phyloP scores from a whole-genome alignment of 768 basidiomycete genomes.

The Mycena albidolilacea region DNA sequence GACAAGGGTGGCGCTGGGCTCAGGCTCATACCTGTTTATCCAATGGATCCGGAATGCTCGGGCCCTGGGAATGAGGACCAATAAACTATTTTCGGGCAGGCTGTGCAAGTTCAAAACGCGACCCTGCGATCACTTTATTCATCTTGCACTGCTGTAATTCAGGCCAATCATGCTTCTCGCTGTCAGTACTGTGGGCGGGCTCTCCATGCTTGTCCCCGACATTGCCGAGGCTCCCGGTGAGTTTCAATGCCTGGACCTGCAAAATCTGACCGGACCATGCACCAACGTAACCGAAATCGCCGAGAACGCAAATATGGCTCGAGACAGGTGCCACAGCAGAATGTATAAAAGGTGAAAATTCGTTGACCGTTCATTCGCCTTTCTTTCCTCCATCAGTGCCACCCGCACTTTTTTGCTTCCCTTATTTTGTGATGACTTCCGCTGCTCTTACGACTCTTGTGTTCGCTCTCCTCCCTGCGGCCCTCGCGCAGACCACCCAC shows the following conservation, averaged over 20 bases:
- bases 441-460: slow-evolving; percentile 3
- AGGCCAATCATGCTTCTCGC: slow-evolving; percentile 3
- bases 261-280: background rate
- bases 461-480: slow-evolving; percentile 31
- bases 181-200: background rate
- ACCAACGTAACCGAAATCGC: background rate
- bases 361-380: background rate
- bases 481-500: slow-evolving; percentile 27
- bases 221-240: background rate
- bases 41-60: background rate
- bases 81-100: background rate
- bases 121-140: background rate
- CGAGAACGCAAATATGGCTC: background rate
- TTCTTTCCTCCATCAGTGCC: background rate
- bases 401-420: slow-evolving; percentile 16
- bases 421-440: slow-evolving; percentile 12
- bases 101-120: slow-evolving; percentile 9
- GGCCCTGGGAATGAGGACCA: background rate
- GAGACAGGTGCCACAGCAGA: background rate
- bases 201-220: background rate
- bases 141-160: background rate
- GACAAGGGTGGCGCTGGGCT: no score
- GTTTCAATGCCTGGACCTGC: background rate
- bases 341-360: slow-evolving; percentile 7
- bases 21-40: no score